Evolutionary conservation across 2,329 filamentous ascomycete genomes (phyloP), one percentile per base, ranked within the genome.

Genomic region (Botrytis fragariae): DNA sequence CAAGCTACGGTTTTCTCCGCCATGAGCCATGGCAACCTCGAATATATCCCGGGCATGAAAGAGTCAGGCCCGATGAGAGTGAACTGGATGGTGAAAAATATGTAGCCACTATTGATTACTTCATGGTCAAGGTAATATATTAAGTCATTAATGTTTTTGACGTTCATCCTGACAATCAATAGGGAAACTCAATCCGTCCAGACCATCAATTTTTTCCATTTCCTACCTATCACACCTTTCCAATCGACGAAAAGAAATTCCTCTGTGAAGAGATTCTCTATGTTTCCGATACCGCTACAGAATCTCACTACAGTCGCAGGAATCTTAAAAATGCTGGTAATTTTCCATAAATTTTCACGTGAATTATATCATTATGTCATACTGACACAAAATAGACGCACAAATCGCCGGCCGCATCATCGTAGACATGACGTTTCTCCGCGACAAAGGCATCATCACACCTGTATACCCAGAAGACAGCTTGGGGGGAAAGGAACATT

Each of bases 261-360:
- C 39, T 72, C 10, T 78, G 76, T 42, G 75, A 78, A 45, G 77
- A 78, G 61, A 18, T 76, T 20, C 61, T 78, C 8, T 77, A 74
- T 57, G 77, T 77, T 29, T 71, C 72, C 9, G 77, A 77, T 29
- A 37, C 48, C 5, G 64, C 60, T 1, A 76, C 74, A 2, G 70
- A 74, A 42, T 73, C 74, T 14, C 67, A 75, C 61, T 76, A 65
- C 35, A 59, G 59, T 32, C 22, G 65, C 0, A 67, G n/a, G 16
- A 57, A 76, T 67, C 10, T 51, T 5, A 51, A 44, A 37, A 77
- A 77, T 62, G 72, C 64, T 54, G 73, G 75, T 75, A 60, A 65
- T 29, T 57, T 3, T 12, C 25, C n/a, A 39, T 68, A 20, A 32
- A 45, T 35, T n/a, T n/a, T 3, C 22, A 18, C 20, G 42, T 39